phyloP scores from a whole-genome alignment of 352 stramenopile genomes.

The Globisporangium uncinulatum region DNA sequence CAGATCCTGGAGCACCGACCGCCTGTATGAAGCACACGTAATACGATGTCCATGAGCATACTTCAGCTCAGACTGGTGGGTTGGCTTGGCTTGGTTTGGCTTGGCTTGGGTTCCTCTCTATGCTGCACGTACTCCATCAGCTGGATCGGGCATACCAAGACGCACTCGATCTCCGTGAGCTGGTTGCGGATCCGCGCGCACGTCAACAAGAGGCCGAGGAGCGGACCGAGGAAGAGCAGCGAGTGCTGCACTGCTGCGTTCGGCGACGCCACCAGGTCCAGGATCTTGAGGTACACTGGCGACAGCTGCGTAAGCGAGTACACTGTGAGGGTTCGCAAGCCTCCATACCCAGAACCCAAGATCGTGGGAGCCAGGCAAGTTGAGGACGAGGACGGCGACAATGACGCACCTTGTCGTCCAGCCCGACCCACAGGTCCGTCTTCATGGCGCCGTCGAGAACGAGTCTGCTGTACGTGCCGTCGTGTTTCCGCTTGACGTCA shows the following conservation, averaged over 20 bases:
- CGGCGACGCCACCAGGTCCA: slow-evolving; percentile 38
- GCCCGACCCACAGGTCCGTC: slow-evolving; percentile 26
- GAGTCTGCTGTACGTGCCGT: slow-evolving; percentile 24
- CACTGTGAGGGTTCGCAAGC: neutral
- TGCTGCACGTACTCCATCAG: slow-evolving; percentile 43
- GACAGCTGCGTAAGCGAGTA: slow-evolving; percentile 17
- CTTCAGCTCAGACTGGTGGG: neutral
- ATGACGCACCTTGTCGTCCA: slow-evolving; percentile 24
- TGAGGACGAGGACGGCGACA: too few species aligned
- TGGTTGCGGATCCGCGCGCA: slow-evolving; percentile 26
- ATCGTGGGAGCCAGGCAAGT: too few species aligned
- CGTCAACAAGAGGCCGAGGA: slow-evolving; percentile 34
- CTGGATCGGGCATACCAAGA: slow-evolving; percentile 51
- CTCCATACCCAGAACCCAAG: neutral
- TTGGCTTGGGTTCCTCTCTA: too few species aligned
- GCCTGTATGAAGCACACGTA: slow-evolving; percentile 11
- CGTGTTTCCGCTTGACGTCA: slow-evolving; percentile 10
- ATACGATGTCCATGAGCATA: neutral
- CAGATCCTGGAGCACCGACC: slow-evolving; percentile 38
- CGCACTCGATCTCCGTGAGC: slow-evolving; percentile 32
- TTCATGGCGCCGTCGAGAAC: slow-evolving; percentile 34
- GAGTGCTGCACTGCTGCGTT: slow-evolving; percentile 35
- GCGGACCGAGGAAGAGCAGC: slow-evolving; percentile 32
- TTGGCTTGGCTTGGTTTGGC: neutral
- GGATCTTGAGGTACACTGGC: slow-evolving; percentile 37